A percentile compares a stretch with the other conserved stretches of the same genome.
These are phyloP conservation scores for Prosopis cineraria DNA, from an alignment of 306 rosid genomes.

Conservation along the genomic window DNA sequence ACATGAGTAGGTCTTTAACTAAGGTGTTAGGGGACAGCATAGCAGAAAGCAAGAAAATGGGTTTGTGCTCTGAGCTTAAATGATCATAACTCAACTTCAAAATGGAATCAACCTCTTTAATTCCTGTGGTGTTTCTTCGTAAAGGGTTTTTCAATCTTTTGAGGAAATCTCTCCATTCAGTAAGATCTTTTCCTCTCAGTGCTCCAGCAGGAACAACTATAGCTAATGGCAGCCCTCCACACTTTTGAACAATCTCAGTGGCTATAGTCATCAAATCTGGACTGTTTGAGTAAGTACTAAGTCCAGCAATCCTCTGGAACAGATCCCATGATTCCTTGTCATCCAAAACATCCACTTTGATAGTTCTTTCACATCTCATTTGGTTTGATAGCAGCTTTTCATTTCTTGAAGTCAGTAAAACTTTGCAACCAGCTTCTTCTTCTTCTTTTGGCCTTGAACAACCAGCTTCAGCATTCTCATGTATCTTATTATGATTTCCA, in stretches of 20 bases:
- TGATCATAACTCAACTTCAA: background rate
- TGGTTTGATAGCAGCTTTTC: background rate
- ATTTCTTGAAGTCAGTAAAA: background rate
- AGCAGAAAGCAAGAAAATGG: background rate
- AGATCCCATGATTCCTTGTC: background rate
- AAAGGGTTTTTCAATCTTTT: background rate
- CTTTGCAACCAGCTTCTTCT: background rate
- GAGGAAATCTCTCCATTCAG: background rate
- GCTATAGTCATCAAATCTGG: background rate
- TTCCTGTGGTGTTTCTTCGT: background rate
- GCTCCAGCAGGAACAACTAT: background rate
- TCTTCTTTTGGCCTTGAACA: too few relatives aligned
- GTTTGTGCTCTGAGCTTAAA: background rate
- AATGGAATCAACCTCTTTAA: background rate
- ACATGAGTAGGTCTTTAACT: background rate
- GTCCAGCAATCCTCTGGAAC: background rate
- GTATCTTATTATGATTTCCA: too few relatives aligned
- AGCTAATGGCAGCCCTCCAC: background rate
- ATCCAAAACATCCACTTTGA: background rate
- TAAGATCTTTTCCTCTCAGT: too few relatives aligned
- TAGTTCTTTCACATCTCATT: background rate
- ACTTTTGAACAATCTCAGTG: background rate
- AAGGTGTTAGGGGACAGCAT: background rate
- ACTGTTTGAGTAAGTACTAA: background rate
- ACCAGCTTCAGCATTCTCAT: too few relatives aligned